phyloP scores from a whole-genome alignment of 306 rosid genomes.

The Glycine tomentella region DNA sequence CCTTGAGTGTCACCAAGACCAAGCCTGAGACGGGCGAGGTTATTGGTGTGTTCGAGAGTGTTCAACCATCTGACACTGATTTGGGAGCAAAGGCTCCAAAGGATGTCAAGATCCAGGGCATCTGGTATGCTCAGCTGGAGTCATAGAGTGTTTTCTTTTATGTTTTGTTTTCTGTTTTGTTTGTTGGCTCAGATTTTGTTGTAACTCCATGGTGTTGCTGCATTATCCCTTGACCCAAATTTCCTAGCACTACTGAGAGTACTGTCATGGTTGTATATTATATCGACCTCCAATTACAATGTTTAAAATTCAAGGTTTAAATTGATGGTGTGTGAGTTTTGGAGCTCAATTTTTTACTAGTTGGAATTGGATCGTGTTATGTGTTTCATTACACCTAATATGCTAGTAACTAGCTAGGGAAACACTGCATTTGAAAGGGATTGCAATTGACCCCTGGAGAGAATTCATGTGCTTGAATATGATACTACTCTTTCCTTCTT shows the following conservation, averaged over 20 bases:
- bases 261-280: slow-evolving; percentile 55
- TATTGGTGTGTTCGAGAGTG: slow-evolving; percentile 91
- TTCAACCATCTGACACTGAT: slow-evolving; percentile 97
- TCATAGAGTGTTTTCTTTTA: slow-evolving; percentile 45
- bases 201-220: slow-evolving; percentile 50
- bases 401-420: neutral
- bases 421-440: neutral
- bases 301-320: slow-evolving; percentile 34
- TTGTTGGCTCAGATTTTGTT: neutral
- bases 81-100: slow-evolving; percentile 95
- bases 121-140: slow-evolving; percentile 99
- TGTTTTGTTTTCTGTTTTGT: slow-evolving; percentile 22
- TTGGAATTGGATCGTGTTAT: slow-evolving; percentile 38
- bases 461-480: neutral
- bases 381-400: neutral
- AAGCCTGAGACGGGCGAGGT: slow-evolving; percentile 94
- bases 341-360: slow-evolving; percentile 41
- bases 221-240: slow-evolving; percentile 46
- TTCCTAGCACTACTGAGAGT: slow-evolving; percentile 41
- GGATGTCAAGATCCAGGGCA: slow-evolving; percentile 92
- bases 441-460: neutral
- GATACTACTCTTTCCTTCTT: neutral
- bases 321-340: slow-evolving; percentile 53
- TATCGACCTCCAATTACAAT: slow-evolving; percentile 43
- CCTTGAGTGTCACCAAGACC: slow-evolving; percentile 78